These are phyloP conservation scores for Erodium chrysanthum DNA, from an alignment of 441 rosid species.

Conservation along the genomic window DNA sequence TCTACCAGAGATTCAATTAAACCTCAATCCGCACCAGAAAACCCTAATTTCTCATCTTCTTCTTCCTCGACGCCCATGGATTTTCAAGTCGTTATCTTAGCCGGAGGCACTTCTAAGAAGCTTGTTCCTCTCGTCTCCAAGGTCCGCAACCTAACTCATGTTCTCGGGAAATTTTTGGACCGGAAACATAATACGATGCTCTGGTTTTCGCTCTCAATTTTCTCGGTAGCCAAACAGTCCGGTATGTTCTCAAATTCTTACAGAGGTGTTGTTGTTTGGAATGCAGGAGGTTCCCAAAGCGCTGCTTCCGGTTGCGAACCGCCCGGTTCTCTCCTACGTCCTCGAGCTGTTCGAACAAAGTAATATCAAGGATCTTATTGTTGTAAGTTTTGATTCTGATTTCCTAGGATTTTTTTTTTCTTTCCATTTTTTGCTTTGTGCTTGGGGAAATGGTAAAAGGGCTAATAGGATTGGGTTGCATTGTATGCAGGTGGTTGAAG, in stretches of 20 bases:
- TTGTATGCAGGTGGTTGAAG: conserved; percentile 71
- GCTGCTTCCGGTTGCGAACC: conserved; percentile 79
- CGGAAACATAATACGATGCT: too few relatives aligned
- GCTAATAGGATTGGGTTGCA: neutral
- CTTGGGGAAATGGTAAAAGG: neutral
- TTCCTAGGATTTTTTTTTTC: neutral
- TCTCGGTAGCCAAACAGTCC: neutral
- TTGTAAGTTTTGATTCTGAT: conserved; percentile 32
- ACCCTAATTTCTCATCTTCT: neutral
- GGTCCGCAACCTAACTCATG: conserved; percentile 25
- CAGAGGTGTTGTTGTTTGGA: conserved; percentile 8
- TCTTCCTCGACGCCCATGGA: conserved; percentile 35
- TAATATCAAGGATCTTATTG: conserved; percentile 83
- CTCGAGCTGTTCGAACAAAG: conserved; percentile 65
- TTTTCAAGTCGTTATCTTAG: conserved; percentile 81
- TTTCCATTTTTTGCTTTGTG: neutral
- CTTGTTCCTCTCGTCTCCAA: conserved; percentile 72
- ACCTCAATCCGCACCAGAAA: neutral
- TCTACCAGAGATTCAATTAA: neutral
- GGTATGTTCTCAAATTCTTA: neutral
- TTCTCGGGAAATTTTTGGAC: neutral
- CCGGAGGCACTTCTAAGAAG: conserved; percentile 67
- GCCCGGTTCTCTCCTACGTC: conserved; percentile 69
- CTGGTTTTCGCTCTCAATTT: neutral
- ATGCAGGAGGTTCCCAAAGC: conserved; percentile 83